Conservation (phyloP, 176 grass and related monocot genomes). For the Carex littledalei region DNA sequence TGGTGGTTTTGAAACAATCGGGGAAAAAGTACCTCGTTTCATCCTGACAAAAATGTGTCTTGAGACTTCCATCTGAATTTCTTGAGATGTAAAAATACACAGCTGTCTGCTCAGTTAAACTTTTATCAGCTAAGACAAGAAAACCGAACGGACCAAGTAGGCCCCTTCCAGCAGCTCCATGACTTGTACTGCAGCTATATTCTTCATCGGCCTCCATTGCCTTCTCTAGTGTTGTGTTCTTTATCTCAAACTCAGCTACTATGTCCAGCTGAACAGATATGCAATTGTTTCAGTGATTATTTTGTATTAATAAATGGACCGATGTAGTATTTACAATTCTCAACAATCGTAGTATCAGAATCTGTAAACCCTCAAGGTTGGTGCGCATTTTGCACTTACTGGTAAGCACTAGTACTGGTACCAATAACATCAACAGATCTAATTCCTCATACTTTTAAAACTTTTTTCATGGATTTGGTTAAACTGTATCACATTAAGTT, state of each 20-base stretch:
- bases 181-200: conserved; percentile 80
- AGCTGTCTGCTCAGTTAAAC: conserved; percentile 49
- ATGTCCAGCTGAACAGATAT: conserved; percentile 57
- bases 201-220: conserved; percentile 37
- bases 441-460: not conserved
- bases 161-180: conserved; percentile 40
- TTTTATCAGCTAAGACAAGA: conserved; percentile 55
- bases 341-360: not conserved
- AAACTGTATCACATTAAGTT: not conserved
- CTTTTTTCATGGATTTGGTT: not conserved
- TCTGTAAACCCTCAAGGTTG: not conserved
- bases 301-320: not conserved
- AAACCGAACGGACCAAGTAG: conserved; percentile 73
- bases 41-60: conserved; percentile 91
- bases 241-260: conserved; percentile 51
- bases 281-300: not conserved
- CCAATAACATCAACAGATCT: not conserved
- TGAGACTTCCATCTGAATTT: conserved; percentile 38
- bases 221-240: conserved; percentile 18
- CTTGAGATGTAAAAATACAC: conserved; percentile 80
- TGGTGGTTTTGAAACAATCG: not conserved
- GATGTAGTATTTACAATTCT: not conserved
- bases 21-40: conserved; percentile 34
- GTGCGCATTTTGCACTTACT: not conserved
- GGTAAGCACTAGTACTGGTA: not conserved